Base-by-base conservation (phyloP, 2,329 filamentous ascomycete species). In the Colletotrichum endophyticum region DNA sequence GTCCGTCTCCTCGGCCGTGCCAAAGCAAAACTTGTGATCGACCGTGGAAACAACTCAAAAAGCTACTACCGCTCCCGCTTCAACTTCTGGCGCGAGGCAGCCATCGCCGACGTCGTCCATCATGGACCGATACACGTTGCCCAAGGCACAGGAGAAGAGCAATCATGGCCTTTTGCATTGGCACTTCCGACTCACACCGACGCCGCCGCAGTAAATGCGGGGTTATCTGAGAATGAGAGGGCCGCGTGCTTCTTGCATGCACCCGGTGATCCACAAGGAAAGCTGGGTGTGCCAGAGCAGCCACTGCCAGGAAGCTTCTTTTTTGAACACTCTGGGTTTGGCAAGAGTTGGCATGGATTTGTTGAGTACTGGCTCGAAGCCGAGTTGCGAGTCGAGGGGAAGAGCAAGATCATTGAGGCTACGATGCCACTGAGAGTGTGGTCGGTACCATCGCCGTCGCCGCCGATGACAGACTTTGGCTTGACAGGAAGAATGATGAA, bases 311-410 rank as follows among this genome's bases (percentile, higher is more conserved):
- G 72, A 1, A 77, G 77, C 61, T 69, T 79, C 68, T 6, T 74
- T 62, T 64, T 72, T 27, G 25, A 59, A 4, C 27, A 53, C 27
- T 8, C 30, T 59, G 56, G 64, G 15, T 70, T 72, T 11, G 56
- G 36, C 30, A 78, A 73, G 2, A 67, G 28, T 2, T 79, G 78
- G n/a, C 79, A 83, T 25, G 75, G 77, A 5, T 83, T 79, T 12
- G 83, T 85, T n/a, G 84, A 87, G 61, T 87, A 87, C 57, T 81
- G 79, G 13, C 73, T 87, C 2, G 73, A 83, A 36, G 84, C 84
- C 0, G 69, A 75, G 78, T 3, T 44, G 86, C 3, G 67, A n/a
- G 6, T 78, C 77, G 53, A 77, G 34, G 67, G 36, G 2, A 63
- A 79, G 11, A 62, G n/a, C 1, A 11, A 62, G 2, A 44, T 56